Evolutionary conservation across 2,329 filamentous ascomycete genomes (phyloP), one percentile per base, ranked within the genome.

Genomic region (Rhexocercosporidium sp.): DNA sequence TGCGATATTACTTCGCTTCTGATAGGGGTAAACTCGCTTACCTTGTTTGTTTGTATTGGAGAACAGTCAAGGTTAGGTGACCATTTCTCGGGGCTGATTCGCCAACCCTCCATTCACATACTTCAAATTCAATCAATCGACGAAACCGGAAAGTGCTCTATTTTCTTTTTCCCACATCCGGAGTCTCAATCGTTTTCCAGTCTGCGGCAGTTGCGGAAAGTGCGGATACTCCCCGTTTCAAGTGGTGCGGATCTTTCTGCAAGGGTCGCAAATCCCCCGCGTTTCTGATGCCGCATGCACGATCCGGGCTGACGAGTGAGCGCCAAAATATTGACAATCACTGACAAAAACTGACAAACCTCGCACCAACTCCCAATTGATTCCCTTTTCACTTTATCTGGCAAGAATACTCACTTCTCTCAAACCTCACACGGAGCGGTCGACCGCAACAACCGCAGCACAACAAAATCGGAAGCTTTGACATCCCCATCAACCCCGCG

Each of bases 231-330:
- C 20, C 22, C 25, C 22, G 25, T 7, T 3, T 18, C 53, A 57
- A 29, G 53, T 37, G 29, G n/a, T n/a, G n/a, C n/a, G n/a, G n/a
- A n/a, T n/a, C n/a, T n/a, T 39, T n/a, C 34, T n/a, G 14, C 37
- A 59, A 12, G 49, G 25, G 22, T 56, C 34, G 29, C 61, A 46
- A 39, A 27, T 57, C 51, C 62, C 49, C 62, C 62, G 61, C 61
- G 41, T 34, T 5, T 20, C 37, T 25, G 39, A 20, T 47, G 49
- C 62, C 37, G 51, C 27, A 25, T 11, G 12, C 62, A 57, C 25
- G 37, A 34, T 14, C 49, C 62, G 25, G 61, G 62, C 41, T 56
- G 51, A 64, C 62, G 34, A 64, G 62, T 64, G 11, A 57, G 20
- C 51, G n/a, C 31, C 25, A 22, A 47, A 57, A 20, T 25, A 47